Conservation (phyloP, 2,329 filamentous ascomycete species). For the Trichoderma sp. region DNA sequence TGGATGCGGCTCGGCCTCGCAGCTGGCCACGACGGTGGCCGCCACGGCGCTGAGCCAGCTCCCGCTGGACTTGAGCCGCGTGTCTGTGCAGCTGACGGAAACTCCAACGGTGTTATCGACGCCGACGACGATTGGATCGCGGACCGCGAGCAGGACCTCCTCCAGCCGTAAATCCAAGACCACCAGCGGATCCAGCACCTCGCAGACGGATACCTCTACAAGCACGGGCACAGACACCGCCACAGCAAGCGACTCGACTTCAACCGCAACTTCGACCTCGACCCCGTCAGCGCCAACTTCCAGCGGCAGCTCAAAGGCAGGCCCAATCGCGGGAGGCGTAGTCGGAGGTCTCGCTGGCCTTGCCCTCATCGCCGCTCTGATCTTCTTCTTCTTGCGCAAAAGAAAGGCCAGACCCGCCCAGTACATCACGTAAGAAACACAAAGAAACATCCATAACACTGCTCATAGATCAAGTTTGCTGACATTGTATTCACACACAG, state of each 20-base stretch:
- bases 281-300: constrained; percentile 35
- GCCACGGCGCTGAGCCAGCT: constrained; percentile 47
- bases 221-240: constrained; percentile 13
- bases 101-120: constrained; percentile 42
- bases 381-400: constrained; percentile 48
- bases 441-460: background rate
- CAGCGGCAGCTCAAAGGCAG: constrained; percentile 40
- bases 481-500: constrained; percentile 31
- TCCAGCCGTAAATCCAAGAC: background rate
- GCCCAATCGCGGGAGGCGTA: constrained; percentile 56
- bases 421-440: constrained; percentile 43
- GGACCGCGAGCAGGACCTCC: background rate
- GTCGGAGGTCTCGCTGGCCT: constrained; percentile 54
- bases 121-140: constrained; percentile 45
- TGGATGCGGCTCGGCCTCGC: constrained; percentile 55
- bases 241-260: constrained; percentile 14
- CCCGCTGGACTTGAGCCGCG: constrained; percentile 39
- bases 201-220: constrained; percentile 7
- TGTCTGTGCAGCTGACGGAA: constrained; percentile 46
- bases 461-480: constrained; percentile 24
- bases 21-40: constrained; percentile 51
- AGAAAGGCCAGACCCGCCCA: constrained; percentile 34
- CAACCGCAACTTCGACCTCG: constrained; percentile 26
- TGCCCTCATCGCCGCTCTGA: constrained; percentile 45
- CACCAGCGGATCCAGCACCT: background rate